Conservation (phyloP, 177 flowering plant genomes). For the Tripterygium wilfordii region DNA sequence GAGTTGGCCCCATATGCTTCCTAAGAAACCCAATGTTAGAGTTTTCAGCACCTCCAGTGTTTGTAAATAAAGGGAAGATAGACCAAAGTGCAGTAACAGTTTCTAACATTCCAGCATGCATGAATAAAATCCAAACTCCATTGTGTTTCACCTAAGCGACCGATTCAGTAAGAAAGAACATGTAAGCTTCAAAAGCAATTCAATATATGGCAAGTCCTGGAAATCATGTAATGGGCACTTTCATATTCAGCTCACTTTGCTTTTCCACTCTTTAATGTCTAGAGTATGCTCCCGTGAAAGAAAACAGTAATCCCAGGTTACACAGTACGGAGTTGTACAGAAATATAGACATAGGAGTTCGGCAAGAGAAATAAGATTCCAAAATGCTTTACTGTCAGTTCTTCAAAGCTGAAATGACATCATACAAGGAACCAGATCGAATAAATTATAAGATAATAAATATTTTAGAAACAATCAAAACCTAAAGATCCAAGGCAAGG, state of each 20-base stretch:
- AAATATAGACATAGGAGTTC: too few relatives aligned
- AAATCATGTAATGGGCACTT: slow-evolving; percentile 78
- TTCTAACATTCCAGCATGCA: slow-evolving; percentile 97
- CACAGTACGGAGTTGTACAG: slow-evolving; percentile 95
- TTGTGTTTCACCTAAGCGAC: slow-evolving; percentile 62
- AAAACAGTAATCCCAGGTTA: slow-evolving; percentile 92
- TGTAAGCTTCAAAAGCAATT: slow-evolving; percentile 5
- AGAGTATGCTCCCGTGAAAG: slow-evolving; percentile 77
- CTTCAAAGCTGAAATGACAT: too few relatives aligned
- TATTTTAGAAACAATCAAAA: too few relatives aligned
- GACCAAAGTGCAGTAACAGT: slow-evolving; percentile 93
- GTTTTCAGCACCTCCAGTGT: slow-evolving; percentile 91
- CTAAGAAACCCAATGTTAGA: slow-evolving; percentile 79
- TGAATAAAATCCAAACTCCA: slow-evolving; percentile 89
- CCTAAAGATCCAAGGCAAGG: too few relatives aligned
- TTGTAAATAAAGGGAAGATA: slow-evolving; percentile 85
- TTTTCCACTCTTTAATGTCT: slow-evolving; percentile 80
- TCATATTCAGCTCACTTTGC: slow-evolving; percentile 77
- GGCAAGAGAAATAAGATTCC: too few relatives aligned
- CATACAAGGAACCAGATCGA: too few relatives aligned
- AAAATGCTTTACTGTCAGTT: slow-evolving; percentile 96
- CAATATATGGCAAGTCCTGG: too few relatives aligned
- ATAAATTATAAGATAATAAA: too few relatives aligned
- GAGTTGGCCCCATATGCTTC: slow-evolving; percentile 91
- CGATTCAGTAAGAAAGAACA: too few relatives aligned